Evolutionary conservation across 805 yeast species (phyloP).

Genomic region (Ogataea trehalophila): DNA sequence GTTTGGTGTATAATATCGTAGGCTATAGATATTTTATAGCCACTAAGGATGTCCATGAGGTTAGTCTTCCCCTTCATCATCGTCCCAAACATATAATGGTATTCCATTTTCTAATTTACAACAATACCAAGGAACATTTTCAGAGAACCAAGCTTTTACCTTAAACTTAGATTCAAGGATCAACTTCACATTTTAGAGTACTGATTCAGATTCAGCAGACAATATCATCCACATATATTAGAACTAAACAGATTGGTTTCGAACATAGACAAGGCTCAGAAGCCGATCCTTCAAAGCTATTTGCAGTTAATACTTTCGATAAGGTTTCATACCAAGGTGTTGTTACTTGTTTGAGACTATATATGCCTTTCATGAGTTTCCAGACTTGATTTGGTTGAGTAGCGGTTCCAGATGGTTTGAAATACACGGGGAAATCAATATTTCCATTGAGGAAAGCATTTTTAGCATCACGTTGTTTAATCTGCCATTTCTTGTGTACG

Average conservation of each 20-base stretch:
- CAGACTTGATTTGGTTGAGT: not conserved
- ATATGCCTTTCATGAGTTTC: constrained; percentile 2
- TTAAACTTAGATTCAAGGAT: not conserved
- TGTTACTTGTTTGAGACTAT: constrained; percentile 4
- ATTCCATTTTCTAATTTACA: no score
- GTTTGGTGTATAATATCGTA: no score
- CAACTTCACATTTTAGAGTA: not conserved
- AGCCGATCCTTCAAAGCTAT: not conserved
- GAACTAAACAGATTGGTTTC: not conserved
- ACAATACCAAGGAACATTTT: constrained; percentile 1
- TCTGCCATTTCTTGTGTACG: not conserved
- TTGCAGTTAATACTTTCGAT: not conserved
- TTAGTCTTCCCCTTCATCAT: no score
- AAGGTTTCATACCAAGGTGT: constrained; percentile 1
- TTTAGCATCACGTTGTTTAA: constrained; percentile 8
- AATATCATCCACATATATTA: constrained; percentile 3
- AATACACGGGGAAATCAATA: constrained; percentile 4
- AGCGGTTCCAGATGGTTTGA: constrained; percentile 2
- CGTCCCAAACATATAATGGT: no score
- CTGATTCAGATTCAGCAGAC: not conserved
- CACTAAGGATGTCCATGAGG: no score
- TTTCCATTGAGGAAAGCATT: constrained; percentile 8
- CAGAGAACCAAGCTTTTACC: not conserved
- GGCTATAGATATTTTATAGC: no score
- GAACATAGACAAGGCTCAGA: not conserved